These are phyloP conservation scores for Coniochaeta pulveracea DNA, from an alignment of 2,329 filamentous ascomycete genomes.

Conservation along the genomic window DNA sequence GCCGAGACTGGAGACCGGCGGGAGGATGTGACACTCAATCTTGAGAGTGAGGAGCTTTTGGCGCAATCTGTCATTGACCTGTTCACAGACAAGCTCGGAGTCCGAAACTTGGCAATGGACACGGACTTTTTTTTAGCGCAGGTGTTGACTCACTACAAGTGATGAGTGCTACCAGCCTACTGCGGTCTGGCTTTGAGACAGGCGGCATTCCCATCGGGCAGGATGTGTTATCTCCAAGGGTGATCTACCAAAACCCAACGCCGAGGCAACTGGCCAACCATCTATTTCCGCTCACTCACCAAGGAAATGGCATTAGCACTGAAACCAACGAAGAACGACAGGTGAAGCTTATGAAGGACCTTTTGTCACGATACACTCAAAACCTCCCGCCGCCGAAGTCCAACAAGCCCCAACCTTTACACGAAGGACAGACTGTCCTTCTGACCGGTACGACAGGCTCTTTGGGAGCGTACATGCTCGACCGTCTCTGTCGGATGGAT, in stretches of 20 bases:
- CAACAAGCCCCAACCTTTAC: slow-evolving; percentile 16
- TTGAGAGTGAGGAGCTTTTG: slow-evolving; percentile 17
- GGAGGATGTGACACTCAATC: slow-evolving; percentile 16
- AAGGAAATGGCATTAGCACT: too few relatives aligned
- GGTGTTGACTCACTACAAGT: slow-evolving; percentile 30
- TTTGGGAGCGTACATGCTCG: slow-evolving; percentile 34
- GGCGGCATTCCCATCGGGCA: slow-evolving; percentile 20
- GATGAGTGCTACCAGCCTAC: slow-evolving; percentile 22
- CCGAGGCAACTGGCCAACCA: slow-evolving; percentile 21
- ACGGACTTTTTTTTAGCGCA: slow-evolving; percentile 24
- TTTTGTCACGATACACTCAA: slow-evolving; percentile 23
- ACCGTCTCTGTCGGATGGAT: slow-evolving; percentile 20
- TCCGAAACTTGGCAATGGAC: slow-evolving; percentile 17
- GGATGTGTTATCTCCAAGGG: slow-evolving; percentile 22
- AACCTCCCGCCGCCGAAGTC: slow-evolving; percentile 14
- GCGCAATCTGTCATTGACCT: slow-evolving; percentile 17
- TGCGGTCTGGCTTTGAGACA: slow-evolving; percentile 21
- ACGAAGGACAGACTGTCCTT: slow-evolving; percentile 24
- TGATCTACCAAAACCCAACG: slow-evolving; percentile 27
- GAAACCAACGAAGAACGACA: too few relatives aligned
- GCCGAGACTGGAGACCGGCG: slow-evolving; percentile 9
- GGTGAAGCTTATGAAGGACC: too few relatives aligned
- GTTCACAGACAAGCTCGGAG: slow-evolving; percentile 17
- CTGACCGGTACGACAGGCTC: slow-evolving; percentile 38
- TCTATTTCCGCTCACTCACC: slow-evolving; percentile 16